Percentiles rank a stretch among this genome's conserved stretches.
Conservation (phyloP, 2,329 filamentous ascomycete genomes). For the Aspergillus fumigatus region DNA sequence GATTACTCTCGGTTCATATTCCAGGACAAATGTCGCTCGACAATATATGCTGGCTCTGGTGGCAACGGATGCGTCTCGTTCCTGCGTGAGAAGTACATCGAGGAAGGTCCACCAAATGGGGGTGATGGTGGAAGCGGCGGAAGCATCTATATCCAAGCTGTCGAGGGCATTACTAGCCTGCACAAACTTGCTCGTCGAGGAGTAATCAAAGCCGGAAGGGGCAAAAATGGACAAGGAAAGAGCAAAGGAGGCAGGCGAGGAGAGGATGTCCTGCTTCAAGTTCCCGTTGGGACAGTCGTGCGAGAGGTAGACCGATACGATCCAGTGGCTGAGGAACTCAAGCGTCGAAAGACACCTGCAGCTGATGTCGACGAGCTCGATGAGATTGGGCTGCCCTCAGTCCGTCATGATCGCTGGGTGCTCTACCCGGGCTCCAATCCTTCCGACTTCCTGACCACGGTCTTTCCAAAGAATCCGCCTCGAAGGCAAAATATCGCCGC, state of each 20-base stretch:
- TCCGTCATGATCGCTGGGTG: constrained; percentile 69
- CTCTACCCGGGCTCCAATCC: constrained; percentile 75
- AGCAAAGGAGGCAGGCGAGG: constrained; percentile 65
- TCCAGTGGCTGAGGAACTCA: constrained; percentile 65
- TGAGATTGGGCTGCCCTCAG: constrained; percentile 38
- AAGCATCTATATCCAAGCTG: constrained; percentile 89
- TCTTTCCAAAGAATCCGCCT: constrained; percentile 55
- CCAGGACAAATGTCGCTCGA: constrained; percentile 77
- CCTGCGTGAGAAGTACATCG: constrained; percentile 81
- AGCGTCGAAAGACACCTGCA: constrained; percentile 39
- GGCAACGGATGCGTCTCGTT: constrained; percentile 95
- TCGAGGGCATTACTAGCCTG: constrained; percentile 83
- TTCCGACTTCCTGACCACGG: constrained; percentile 60
- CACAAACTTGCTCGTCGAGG: constrained; percentile 82
- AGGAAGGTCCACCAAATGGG: constrained; percentile 86
- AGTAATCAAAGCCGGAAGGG: constrained; percentile 48
- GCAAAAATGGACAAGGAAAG: constrained; percentile 46
- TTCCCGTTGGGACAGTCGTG: constrained; percentile 88
- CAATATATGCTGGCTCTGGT: constrained; percentile 71
- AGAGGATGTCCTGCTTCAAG: constrained; percentile 80
- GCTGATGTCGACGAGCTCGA: constrained; percentile 36
- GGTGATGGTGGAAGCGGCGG: constrained; percentile 91
- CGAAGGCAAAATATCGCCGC: constrained; percentile 56
- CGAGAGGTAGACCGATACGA: constrained; percentile 76
- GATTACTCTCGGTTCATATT: constrained; percentile 83